Evolutionary conservation across 768 basidiomycete genomes (phyloP).

Genomic region (Coprinopsis cinerea): DNA sequence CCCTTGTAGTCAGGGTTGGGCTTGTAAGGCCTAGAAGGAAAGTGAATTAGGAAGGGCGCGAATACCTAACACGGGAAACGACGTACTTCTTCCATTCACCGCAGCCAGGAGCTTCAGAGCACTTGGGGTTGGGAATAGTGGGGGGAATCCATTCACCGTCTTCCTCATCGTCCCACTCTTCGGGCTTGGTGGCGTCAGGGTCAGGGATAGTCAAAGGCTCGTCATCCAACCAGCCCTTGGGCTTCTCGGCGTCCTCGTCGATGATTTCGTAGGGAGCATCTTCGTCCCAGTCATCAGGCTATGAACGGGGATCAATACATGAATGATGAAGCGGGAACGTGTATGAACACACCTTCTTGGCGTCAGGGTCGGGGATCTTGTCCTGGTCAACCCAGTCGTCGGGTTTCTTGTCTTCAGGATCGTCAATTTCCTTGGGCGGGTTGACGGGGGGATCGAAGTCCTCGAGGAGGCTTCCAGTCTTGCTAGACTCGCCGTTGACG

Average conservation of each 20-base stretch:
- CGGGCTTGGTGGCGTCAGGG: conserved; percentile 91
- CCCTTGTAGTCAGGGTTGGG: conserved; percentile 96
- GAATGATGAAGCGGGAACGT: neutral
- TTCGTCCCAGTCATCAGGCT: conserved; percentile 98
- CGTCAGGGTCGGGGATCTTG: conserved; percentile 79
- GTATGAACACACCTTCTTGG: conserved; percentile 58
- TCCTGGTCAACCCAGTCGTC: conserved; percentile 88
- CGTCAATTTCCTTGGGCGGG: conserved; percentile 89
- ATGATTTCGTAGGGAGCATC: conserved; percentile 88
- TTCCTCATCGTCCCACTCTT: conserved; percentile 99
- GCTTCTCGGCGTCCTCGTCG: conserved; percentile 84
- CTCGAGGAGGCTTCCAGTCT: conserved; percentile 80
- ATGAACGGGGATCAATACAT: conserved; percentile 2
- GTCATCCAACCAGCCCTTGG: conserved; percentile 93
- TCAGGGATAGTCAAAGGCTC: conserved; percentile 80
- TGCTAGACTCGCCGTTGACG: conserved; percentile 81
- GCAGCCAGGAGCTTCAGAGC: conserved; percentile 85
- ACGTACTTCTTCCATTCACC: conserved; percentile 86
- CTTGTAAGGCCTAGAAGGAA: conserved; percentile 60
- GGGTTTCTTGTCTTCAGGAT: conserved; percentile 88
- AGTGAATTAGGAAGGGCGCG: neutral
- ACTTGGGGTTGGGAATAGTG: conserved; percentile 83
- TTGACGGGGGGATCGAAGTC: conserved; percentile 93
- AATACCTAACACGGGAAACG: neutral
- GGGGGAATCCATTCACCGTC: conserved; percentile 98